phyloP scores from a whole-genome alignment of 1,284 basidiomycete genomes.

The Heterobasidion occidentale region DNA sequence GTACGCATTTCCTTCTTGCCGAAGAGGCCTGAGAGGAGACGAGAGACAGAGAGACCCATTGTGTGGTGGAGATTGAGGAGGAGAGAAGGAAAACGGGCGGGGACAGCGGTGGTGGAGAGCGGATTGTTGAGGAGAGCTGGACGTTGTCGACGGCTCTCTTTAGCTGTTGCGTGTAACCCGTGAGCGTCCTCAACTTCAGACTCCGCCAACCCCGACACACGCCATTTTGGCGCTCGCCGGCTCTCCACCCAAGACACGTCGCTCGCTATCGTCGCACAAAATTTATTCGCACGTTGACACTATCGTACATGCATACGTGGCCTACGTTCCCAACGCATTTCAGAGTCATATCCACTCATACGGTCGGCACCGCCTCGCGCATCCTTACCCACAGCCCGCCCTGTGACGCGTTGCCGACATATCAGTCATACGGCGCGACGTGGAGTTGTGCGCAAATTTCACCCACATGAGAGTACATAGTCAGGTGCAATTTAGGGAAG shows the following conservation, averaged over 20 bases:
- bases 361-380: not conserved
- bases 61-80: slow-evolving; percentile 12
- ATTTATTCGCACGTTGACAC: not conserved
- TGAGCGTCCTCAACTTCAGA: slow-evolving; percentile 16
- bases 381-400: not conserved
- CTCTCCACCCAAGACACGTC: not conserved
- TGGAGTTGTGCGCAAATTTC: not conserved
- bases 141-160: slow-evolving; percentile 9
- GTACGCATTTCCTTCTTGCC: slow-evolving; percentile 99
- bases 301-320: not conserved
- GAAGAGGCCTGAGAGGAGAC: slow-evolving; percentile 80
- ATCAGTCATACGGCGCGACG: not conserved
- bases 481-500: slow-evolving; percentile 6
- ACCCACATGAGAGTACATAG: not conserved
- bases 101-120: slow-evolving; percentile 16
- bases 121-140: slow-evolving; percentile 12
- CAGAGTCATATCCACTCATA: not conserved
- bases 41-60: slow-evolving; percentile 87
- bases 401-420: not conserved
- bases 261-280: not conserved
- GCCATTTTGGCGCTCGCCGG: not conserved
- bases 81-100: slow-evolving; percentile 10
- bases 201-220: slow-evolving; percentile 5
- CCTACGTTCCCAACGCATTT: too few species aligned
- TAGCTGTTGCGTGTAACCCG: slow-evolving; percentile 16